Evolutionary conservation across 768 basidiomycete genomes (phyloP).

Genomic region (Mycena vitilis): DNA sequence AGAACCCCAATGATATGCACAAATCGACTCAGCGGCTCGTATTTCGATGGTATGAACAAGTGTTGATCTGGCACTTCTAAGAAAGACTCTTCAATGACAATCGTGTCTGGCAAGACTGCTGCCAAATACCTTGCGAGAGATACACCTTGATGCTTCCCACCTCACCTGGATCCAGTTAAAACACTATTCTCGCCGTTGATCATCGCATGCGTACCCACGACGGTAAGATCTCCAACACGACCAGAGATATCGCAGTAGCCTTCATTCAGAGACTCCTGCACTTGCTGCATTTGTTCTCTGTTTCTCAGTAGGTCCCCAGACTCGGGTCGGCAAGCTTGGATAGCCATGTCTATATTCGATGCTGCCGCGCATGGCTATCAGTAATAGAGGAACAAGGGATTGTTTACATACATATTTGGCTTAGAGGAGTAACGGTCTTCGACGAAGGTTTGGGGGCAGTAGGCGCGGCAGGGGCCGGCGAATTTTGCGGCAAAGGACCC

Average conservation of each 20-base stretch:
- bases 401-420: conserved; percentile 54
- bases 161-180: conserved; percentile 54
- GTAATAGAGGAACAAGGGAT: background rate
- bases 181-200: conserved; percentile 8
- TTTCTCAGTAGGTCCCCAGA: conserved; percentile 70
- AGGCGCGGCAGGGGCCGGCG: background rate
- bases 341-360: conserved; percentile 76
- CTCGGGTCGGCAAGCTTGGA: conserved; percentile 80
- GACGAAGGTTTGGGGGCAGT: conserved; percentile 25
- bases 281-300: conserved; percentile 72
- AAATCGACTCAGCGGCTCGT: conserved; percentile 76
- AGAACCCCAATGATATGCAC: conserved; percentile 76
- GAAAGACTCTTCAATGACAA: background rate
- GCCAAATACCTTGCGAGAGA: conserved; percentile 65
- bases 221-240: conserved; percentile 65
- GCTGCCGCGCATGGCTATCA: conserved; percentile 45
- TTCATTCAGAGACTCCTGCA: conserved; percentile 82
- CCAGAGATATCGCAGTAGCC: conserved; percentile 87
- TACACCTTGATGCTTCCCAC: conserved; percentile 74
- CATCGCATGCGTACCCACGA: conserved; percentile 61
- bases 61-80: conserved; percentile 68
- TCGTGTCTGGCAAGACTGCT: background rate
- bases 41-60: conserved; percentile 63
- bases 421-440: conserved; percentile 50
- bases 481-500: background rate